phyloP scores from a whole-genome alignment of 805 yeast species.

The Lipomyces sp. region DNA sequence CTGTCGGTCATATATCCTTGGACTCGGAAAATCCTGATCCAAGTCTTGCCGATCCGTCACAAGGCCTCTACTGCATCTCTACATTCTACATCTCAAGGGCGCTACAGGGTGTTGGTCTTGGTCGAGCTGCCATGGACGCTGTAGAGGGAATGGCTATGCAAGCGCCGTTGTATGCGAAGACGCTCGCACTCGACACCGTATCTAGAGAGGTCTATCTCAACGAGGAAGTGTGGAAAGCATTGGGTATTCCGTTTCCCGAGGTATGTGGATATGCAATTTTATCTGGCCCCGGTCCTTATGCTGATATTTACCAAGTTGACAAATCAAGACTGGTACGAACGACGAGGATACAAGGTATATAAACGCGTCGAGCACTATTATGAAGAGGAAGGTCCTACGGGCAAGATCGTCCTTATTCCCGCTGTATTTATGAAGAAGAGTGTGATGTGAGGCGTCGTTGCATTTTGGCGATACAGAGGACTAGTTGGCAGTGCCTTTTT shows the following conservation, averaged over 20 bases:
- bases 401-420: background rate
- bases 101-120: background rate
- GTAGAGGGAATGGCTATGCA: background rate
- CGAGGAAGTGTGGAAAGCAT: background rate
- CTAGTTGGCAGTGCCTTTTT: too few relatives aligned
- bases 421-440: background rate
- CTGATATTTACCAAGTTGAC: background rate
- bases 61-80: background rate
- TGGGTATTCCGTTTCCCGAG: background rate
- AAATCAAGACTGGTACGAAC: background rate
- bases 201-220: background rate
- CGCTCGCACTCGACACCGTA: background rate
- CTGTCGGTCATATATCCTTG: background rate
- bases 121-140: slow-evolving; percentile 1
- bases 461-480: too few relatives aligned
- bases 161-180: background rate
- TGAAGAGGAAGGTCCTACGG: background rate
- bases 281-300: background rate
- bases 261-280: background rate
- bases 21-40: background rate
- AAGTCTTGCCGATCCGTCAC: background rate
- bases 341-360: background rate
- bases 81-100: slow-evolving; percentile 1
- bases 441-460: background rate
- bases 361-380: background rate